Percentiles rank a stretch among this genome's conserved stretches.
phyloP scores from a whole-genome alignment of 2,329 filamentous ascomycete species.

The Fusarium gaditjirri region DNA sequence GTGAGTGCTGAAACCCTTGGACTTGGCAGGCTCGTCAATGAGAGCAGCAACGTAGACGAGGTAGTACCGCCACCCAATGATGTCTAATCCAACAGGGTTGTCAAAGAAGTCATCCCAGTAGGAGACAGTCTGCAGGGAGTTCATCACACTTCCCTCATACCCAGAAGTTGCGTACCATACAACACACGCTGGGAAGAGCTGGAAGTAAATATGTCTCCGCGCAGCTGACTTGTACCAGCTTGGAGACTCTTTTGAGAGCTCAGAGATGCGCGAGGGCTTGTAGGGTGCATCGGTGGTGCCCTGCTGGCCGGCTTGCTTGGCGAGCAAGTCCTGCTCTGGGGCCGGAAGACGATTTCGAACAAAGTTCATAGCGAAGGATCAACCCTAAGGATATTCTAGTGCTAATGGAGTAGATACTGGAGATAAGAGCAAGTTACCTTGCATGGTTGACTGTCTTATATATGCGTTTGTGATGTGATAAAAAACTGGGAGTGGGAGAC shows the following conservation, averaged over 20 bases:
- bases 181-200: slow-evolving; percentile 49
- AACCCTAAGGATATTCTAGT: fast-evolving
- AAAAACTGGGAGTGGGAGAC: background rate
- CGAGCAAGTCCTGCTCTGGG: slow-evolving; percentile 1
- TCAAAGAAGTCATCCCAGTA: slow-evolving; percentile 56
- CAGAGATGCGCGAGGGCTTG: slow-evolving; percentile 44
- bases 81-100: slow-evolving; percentile 60
- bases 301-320: slow-evolving; percentile 30
- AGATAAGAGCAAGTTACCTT: background rate
- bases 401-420: background rate
- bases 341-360: slow-evolving; percentile 12
- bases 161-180: slow-evolving; percentile 51
- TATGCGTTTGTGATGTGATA: background rate
- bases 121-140: slow-evolving; percentile 56
- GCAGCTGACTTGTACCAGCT: slow-evolving; percentile 48
- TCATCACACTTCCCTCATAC: slow-evolving; percentile 63
- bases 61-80: slow-evolving; percentile 65
- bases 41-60: slow-evolving; percentile 64
- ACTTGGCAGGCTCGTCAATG: slow-evolving; percentile 17
- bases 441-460: background rate
- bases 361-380: background rate
- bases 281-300: slow-evolving; percentile 19
- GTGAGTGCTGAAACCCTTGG: background rate
- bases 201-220: slow-evolving; percentile 46
- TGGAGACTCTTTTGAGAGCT: slow-evolving; percentile 41